A percentile compares a stretch with the other conserved stretches of the same genome.
Evolutionary conservation across 768 basidiomycete species (phyloP).

Genomic region (Tulasnella sp.): DNA sequence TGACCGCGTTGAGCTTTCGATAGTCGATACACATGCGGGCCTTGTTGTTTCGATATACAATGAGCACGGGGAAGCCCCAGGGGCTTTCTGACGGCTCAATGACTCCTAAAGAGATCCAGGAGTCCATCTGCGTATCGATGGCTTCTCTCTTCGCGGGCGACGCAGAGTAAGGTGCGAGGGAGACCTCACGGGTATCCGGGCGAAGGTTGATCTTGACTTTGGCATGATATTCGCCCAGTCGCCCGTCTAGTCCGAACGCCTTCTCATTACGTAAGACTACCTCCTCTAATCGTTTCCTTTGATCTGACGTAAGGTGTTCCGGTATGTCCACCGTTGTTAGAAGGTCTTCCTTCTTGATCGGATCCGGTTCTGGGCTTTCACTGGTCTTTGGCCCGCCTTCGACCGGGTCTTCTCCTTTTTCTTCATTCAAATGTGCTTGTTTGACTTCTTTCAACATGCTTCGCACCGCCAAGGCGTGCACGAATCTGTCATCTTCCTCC

Average conservation of each 20-base stretch:
- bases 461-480: not conserved
- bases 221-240: constrained; percentile 22
- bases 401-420: constrained; percentile 17
- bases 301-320: constrained; percentile 15
- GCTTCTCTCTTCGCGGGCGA: constrained; percentile 21
- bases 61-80: constrained; percentile 26
- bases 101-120: constrained; percentile 28
- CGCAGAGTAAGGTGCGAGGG: constrained; percentile 19
- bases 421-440: not conserved
- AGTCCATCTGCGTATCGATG: constrained; percentile 24
- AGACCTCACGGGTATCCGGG: constrained; percentile 18
- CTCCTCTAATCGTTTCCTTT: constrained; percentile 13
- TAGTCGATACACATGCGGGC: constrained; percentile 29
- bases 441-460: not conserved
- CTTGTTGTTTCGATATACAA: constrained; percentile 30
- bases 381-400: constrained; percentile 25
- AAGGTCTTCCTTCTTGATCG: constrained; percentile 1
- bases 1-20: constrained; percentile 21
- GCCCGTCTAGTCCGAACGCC: constrained; percentile 26
- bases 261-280: constrained; percentile 15
- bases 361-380: constrained; percentile 19
- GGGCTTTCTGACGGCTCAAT: constrained; percentile 33
- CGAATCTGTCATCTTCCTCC: not conserved
- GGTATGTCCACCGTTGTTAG: constrained; percentile 17
- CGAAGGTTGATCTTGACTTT: constrained; percentile 23